Conservation (phyloP, 306 rosid species). For the Inga laurina region DNA sequence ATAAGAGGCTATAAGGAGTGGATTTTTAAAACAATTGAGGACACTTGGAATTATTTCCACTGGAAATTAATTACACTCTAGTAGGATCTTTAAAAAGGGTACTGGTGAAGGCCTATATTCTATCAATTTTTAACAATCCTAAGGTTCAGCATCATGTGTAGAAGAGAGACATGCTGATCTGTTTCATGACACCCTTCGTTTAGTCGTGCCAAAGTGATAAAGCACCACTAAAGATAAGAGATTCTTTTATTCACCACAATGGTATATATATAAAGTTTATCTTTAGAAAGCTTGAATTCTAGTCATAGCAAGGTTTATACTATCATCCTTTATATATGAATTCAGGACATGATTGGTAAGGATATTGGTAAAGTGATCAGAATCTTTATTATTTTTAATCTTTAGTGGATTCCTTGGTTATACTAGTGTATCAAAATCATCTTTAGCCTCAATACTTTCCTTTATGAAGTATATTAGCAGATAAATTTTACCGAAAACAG, state of each 20-base stretch:
- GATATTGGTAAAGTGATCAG: not conserved
- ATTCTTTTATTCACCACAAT: not conserved
- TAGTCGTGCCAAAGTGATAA: slow-evolving; percentile 91
- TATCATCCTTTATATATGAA: not conserved
- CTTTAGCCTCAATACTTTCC: not conserved
- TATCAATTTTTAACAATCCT: slow-evolving; percentile 67
- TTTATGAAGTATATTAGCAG: not conserved
- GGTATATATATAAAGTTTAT: not conserved
- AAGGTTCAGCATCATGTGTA: slow-evolving; percentile 62
- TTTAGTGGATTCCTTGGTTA: not conserved
- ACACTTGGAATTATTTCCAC: no score
- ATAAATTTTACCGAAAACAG: not conserved
- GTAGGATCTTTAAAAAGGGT: slow-evolving; percentile 71
- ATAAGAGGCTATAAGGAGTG: no score
- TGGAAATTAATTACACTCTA: slow-evolving; percentile 66
- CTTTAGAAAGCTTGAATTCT: no score
- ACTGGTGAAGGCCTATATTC: slow-evolving; percentile 87
- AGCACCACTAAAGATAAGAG: slow-evolving; percentile 40
- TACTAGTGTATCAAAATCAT: not conserved
- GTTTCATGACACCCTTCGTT: slow-evolving; percentile 84
- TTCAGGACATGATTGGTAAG: not conserved
- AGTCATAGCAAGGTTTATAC: not conserved
- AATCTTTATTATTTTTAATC: no score
- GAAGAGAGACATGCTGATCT: slow-evolving; percentile 60
- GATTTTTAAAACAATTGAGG: no score